Conservation (phyloP, 23 red algal genomes). For the Gracilaria vermiculophylla region DNA sequence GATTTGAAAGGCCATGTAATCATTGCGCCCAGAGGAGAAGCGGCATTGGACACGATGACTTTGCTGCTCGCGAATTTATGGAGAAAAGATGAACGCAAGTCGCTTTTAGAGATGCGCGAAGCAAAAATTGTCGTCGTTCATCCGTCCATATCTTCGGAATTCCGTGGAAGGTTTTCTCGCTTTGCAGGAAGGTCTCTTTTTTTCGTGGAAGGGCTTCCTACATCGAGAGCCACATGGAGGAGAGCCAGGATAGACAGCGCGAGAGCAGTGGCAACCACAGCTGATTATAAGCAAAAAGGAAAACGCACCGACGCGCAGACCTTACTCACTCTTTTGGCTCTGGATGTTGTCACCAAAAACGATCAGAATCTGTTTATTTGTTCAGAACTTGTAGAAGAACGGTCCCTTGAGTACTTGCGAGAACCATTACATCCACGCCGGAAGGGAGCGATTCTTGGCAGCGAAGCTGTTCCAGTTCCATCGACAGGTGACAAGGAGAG, state of each 20-base stretch:
- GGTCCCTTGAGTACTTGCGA: slow-evolving; percentile 55
- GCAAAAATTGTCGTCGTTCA: slow-evolving; percentile 39
- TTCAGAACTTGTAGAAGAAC: slow-evolving; percentile 67
- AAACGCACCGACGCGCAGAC: slow-evolving; percentile 47
- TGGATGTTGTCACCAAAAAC: slow-evolving; percentile 51
- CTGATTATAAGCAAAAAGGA: slow-evolving; percentile 40
- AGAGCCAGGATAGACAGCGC: slow-evolving; percentile 27
- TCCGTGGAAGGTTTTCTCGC: slow-evolving; percentile 16
- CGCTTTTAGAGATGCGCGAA: background rate
- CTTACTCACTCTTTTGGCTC: slow-evolving; percentile 48
- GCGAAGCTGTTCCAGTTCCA: background rate
- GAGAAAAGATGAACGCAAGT: slow-evolving; percentile 22
- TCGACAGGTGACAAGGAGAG: background rate
- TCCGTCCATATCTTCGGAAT: slow-evolving; percentile 30
- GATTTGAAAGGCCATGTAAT: slow-evolving; percentile 45
- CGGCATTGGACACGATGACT: slow-evolving; percentile 22
- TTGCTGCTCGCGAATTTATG: slow-evolving; percentile 46
- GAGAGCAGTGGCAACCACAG: slow-evolving; percentile 50
- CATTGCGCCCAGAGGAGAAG: slow-evolving; percentile 42
- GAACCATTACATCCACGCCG: slow-evolving; percentile 60
- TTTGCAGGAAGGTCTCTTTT: slow-evolving; percentile 27
- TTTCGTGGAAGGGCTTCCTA: slow-evolving; percentile 40
- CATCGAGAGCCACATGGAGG: slow-evolving; percentile 50
- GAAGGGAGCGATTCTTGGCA: slow-evolving; percentile 34
- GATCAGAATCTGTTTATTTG: slow-evolving; percentile 63